These are phyloP conservation scores for Drosera capensis DNA, from an alignment of 148 eudicot species.

Conservation along the genomic window DNA sequence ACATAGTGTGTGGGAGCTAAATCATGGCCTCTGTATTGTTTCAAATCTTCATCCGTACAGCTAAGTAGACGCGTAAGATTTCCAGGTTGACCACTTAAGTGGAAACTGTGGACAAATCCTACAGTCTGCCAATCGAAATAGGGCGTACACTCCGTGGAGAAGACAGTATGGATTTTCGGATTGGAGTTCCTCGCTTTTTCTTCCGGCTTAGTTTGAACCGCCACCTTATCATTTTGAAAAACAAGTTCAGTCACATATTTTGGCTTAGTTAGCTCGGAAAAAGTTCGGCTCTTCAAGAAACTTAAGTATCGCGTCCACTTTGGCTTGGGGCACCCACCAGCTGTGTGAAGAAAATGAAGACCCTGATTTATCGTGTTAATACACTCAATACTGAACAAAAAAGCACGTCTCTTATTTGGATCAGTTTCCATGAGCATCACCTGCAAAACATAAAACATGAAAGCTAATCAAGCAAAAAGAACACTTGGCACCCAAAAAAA, in stretches of 20 bases:
- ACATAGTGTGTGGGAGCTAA: constrained; percentile 90
- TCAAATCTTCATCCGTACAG: constrained; percentile 87
- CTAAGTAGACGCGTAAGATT: constrained; percentile 82
- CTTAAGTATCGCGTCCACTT: constrained; percentile 83
- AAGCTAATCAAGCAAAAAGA: background rate
- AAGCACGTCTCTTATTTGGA: constrained; percentile 41
- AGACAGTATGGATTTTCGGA: constrained; percentile 76
- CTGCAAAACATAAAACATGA: constrained; percentile 19
- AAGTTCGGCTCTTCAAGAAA: constrained; percentile 62
- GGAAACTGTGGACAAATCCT: constrained; percentile 78
- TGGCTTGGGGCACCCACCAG: constrained; percentile 67
- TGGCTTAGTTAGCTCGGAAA: constrained; percentile 60
- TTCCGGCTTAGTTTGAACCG: constrained; percentile 15
- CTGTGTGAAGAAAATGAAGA: constrained; percentile 53
- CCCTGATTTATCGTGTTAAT: constrained; percentile 77
- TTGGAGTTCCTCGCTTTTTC: constrained; percentile 27
- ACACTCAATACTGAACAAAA: constrained; percentile 65
- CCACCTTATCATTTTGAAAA: constrained; percentile 26
- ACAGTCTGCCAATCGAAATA: constrained; percentile 99
- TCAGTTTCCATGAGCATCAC: constrained; percentile 56
- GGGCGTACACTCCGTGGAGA: constrained; percentile 82
- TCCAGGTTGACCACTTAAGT: constrained; percentile 87
- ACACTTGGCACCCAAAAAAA: background rate
- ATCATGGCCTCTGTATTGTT: constrained; percentile 65
- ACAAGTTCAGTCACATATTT: constrained; percentile 37